phyloP scores from a whole-genome alignment of 768 basidiomycete species.

The Dacryopinax primogenitus region DNA sequence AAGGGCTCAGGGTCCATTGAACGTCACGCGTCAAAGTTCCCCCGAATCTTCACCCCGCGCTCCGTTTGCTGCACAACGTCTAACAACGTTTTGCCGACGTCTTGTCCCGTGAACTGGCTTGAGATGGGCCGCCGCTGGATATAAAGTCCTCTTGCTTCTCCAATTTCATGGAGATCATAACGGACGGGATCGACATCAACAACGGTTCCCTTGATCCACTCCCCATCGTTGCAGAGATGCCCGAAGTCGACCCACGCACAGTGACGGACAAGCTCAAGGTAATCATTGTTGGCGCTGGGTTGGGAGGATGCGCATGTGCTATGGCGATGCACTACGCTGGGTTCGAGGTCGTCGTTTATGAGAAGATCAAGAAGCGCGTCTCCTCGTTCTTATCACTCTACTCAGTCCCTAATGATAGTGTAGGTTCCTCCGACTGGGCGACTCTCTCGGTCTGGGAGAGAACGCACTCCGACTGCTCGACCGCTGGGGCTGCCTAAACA shows the following conservation, averaged over 20 bases:
- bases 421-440: constrained; percentile 9
- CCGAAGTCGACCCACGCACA: neutral
- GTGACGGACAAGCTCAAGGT: constrained; percentile 8
- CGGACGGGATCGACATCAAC: too few species aligned
- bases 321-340: constrained; percentile 13
- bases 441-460: constrained; percentile 13
- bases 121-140: too few species aligned
- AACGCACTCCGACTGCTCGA: constrained; percentile 14
- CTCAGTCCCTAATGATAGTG: neutral
- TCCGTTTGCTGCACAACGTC: too few species aligned
- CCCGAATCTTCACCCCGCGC: too few species aligned
- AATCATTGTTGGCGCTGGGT: constrained; percentile 7
- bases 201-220: too few species aligned
- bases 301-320: constrained; percentile 7
- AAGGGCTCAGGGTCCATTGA: too few species aligned
- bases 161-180: too few species aligned
- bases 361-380: constrained; percentile 13
- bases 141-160: too few species aligned
- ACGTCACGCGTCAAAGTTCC: too few species aligned
- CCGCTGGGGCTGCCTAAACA: constrained; percentile 13
- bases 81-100: too few species aligned
- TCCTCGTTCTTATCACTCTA: neutral
- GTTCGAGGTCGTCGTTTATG: constrained; percentile 14
- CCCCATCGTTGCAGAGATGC: too few species aligned
- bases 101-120: too few species aligned